Percentiles rank a stretch among this genome's conserved stretches.
Conservation (phyloP, 148 eudicot species). For the Hydrangea macrophylla region DNA sequence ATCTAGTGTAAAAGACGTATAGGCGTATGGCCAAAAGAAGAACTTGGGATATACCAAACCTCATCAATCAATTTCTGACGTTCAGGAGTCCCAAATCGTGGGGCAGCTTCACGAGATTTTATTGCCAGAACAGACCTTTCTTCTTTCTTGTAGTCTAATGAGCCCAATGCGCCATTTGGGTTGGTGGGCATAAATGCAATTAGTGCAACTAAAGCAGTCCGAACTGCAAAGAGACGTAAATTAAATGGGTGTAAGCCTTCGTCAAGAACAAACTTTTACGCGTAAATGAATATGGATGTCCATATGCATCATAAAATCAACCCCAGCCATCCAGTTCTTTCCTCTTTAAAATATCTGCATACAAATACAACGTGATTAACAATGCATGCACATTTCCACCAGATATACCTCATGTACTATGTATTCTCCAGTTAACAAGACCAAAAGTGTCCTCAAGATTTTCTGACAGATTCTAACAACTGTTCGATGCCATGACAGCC, state of each 20-base stretch:
- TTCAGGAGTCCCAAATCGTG: constrained; percentile 75
- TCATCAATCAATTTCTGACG: constrained; percentile 92
- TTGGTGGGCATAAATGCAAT: constrained; percentile 98
- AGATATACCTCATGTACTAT: too few species aligned
- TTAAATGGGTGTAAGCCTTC: background rate
- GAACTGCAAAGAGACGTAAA: constrained; percentile 46
- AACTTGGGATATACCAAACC: constrained; percentile 38
- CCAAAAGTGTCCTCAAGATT: too few species aligned
- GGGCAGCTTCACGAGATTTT: constrained; percentile 84
- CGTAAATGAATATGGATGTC: background rate
- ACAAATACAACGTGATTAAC: too few species aligned
- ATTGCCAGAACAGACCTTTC: constrained; percentile 78
- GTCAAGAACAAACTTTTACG: background rate
- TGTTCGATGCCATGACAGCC: too few species aligned
- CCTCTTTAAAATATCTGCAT: too few species aligned
- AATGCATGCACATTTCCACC: too few species aligned
- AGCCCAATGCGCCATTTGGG: constrained; percentile 96
- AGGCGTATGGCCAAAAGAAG: background rate
- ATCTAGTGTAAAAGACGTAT: background rate
- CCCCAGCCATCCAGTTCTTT: background rate
- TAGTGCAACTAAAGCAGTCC: constrained; percentile 92
- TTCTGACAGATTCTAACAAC: too few species aligned
- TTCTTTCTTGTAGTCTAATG: constrained; percentile 84
- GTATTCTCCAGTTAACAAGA: too few species aligned
- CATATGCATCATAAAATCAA: background rate